Evolutionary conservation across 805 yeast genomes (phyloP), one percentile per base, ranked within the genome.

Genomic region (Pichia californica): DNA sequence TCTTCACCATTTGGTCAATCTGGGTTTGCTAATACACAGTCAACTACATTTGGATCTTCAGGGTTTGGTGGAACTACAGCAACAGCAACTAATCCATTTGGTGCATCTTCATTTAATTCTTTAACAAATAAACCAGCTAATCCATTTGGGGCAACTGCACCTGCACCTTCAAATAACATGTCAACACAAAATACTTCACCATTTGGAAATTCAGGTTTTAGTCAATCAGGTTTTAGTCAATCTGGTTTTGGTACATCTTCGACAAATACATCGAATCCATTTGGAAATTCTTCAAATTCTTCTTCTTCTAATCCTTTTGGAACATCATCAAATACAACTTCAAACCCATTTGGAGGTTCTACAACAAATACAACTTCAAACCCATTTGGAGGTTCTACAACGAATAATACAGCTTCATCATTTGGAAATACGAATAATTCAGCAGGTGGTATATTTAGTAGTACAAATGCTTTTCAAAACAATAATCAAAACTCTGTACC

Each of bases 301-400:
- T 3, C 25, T 23, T 21, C 14, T n/a, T 6, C 15, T 5, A 37
- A 32, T n/a, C 55, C 51, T 2, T 40, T 53, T 16, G 53, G 45
- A 19, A 62, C 57, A 16, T 41, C 39, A 49, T 42, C 61, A 52
- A 30, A n/a, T n/a, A n/a, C 51, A 1, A 52, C 61, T 5, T 66
- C 62, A 15, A 31, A 29, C 21, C 31, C 44, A 25, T 41, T 36
- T 27, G 30, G 36, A 11, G 23, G 15, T 34, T 7, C 39, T 10
- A 40, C 47, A 25, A 35, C 32, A 16, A 36, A 20, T 10, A 5
- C 25, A 16, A 18, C 21, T 15, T 18, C 34, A 7, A 31, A 14
- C 14, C 26, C 40, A 15, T 37, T 37, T 28, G 40, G 33, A 18
- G 29, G 29, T 28, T 15, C 25, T 10, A 5, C 23, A 13, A 27